Percentiles rank a stretch among this genome's conserved stretches.
Evolutionary conservation across 2,329 filamentous ascomycete genomes (phyloP).

Genomic region (Neopestalotiopsis clavispora): DNA sequence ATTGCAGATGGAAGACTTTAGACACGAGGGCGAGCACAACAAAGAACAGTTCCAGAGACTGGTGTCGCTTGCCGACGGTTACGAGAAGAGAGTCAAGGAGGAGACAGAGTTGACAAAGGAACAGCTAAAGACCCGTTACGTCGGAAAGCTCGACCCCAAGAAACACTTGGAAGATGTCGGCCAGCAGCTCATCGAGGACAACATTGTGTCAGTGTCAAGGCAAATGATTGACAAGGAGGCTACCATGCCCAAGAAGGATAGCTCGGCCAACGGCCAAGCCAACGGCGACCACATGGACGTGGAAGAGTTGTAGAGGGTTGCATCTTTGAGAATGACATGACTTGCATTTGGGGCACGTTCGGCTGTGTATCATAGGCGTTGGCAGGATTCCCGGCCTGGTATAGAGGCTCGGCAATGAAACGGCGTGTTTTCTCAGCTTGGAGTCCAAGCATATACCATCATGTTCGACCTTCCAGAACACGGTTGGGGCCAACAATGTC

Average conservation of each 20-base stretch:
- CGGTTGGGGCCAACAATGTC: background rate
- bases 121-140: constrained; percentile 97
- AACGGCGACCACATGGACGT: constrained; percentile 71
- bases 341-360: constrained; percentile 27
- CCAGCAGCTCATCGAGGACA: constrained; percentile 97
- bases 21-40: constrained; percentile 80
- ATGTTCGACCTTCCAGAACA: constrained; percentile 3
- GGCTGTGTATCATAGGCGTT: constrained; percentile 39
- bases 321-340: constrained; percentile 19
- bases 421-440: constrained; percentile 29
- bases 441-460: constrained; percentile 16
- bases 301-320: constrained; percentile 52
- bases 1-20: constrained; percentile 95
- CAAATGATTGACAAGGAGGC: constrained; percentile 99
- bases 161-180: constrained; percentile 98
- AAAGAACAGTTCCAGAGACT: constrained; percentile 87
- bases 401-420: constrained; percentile 33
- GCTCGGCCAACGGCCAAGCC: constrained; percentile 51
- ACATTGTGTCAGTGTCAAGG: constrained; percentile 96
- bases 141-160: constrained; percentile 98
- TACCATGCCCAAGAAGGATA: constrained; percentile 79
- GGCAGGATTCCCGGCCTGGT: constrained; percentile 31
- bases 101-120: constrained; percentile 97
- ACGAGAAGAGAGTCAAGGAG: constrained; percentile 98
- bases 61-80: constrained; percentile 89